These are phyloP conservation scores for Claviceps purpurea DNA, from an alignment of 2,329 filamentous ascomycete genomes.

Conservation along the genomic window DNA sequence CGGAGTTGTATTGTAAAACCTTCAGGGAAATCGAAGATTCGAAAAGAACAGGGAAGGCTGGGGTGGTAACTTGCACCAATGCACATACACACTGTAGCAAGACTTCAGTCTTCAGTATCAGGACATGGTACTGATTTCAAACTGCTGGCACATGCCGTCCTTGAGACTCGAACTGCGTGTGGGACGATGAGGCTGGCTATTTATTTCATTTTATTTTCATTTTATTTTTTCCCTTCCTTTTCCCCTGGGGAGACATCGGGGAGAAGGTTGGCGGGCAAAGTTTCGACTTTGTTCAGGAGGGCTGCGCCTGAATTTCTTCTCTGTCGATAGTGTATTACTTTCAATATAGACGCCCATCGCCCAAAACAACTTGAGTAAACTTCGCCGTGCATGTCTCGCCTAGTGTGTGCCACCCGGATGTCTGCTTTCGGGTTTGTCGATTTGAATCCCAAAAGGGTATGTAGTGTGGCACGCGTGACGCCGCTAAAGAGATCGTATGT, in stretches of 20 bases:
- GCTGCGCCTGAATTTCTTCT: background rate
- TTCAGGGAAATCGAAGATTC: background rate
- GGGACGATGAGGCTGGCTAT: background rate
- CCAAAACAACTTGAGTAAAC: too few species aligned
- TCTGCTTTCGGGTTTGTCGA: too few species aligned
- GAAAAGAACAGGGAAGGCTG: background rate
- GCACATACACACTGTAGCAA: too few species aligned
- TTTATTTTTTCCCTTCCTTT: background rate
- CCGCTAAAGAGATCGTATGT: too few species aligned
- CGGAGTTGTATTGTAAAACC: slow-evolving; percentile 4
- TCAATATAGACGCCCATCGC: background rate
- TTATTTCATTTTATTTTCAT: background rate
- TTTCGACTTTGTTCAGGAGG: background rate
- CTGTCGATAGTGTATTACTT: background rate
- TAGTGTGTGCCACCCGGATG: too few species aligned
- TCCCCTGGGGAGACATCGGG: background rate
- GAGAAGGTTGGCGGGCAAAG: background rate
- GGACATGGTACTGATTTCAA: too few species aligned
- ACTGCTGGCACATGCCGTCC: background rate
- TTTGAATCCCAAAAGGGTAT: too few species aligned
- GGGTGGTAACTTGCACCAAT: background rate
- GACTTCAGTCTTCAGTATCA: too few species aligned
- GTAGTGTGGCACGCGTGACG: too few species aligned
- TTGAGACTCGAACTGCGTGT: background rate
- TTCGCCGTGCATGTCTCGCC: too few species aligned